phyloP scores from a whole-genome alignment of 805 yeast species.

The Wickerhamomyces xylosicus region DNA sequence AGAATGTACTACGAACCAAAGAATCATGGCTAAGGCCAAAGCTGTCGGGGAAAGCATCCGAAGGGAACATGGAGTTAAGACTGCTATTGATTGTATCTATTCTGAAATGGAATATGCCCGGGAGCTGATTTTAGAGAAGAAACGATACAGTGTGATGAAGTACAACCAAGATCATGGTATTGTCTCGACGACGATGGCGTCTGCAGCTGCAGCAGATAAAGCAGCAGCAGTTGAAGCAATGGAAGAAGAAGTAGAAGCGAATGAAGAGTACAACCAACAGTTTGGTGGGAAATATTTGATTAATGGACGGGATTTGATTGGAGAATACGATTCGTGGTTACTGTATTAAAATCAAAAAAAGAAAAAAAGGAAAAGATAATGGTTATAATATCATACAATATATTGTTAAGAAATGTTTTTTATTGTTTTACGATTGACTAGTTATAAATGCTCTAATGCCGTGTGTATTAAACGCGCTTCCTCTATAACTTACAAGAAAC shows the following conservation, averaged over 20 bases:
- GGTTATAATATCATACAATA: too few species aligned
- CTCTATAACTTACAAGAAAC: too few species aligned
- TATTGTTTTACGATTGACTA: too few species aligned
- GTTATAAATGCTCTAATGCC: too few species aligned
- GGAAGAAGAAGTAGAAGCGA: background rate
- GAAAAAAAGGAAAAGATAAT: too few species aligned
- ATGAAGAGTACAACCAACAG: background rate
- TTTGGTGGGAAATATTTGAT: background rate
- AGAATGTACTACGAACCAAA: conserved; percentile 54
- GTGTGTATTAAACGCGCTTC: too few species aligned
- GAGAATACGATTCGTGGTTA: background rate
- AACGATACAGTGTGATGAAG: conserved; percentile 12
- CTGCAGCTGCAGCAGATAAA: background rate
- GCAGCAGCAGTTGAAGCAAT: background rate
- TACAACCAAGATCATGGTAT: background rate
- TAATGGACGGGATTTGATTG: background rate
- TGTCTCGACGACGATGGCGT: background rate
- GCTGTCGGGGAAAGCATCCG: conserved; percentile 51
- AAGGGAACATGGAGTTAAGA: conserved; percentile 70
- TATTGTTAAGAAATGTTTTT: too few species aligned
- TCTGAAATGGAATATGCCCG: conserved; percentile 69
- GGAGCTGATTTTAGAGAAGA: conserved; percentile 39
- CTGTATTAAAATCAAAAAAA: too few species aligned
- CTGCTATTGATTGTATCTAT: conserved; percentile 73
- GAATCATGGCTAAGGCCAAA: conserved; percentile 60